A percentile compares a stretch with the other conserved stretches of the same genome.
These are phyloP conservation scores for Musa schizocarpa DNA, from an alignment of 176 grass and related monocot species.

Conservation along the genomic window DNA sequence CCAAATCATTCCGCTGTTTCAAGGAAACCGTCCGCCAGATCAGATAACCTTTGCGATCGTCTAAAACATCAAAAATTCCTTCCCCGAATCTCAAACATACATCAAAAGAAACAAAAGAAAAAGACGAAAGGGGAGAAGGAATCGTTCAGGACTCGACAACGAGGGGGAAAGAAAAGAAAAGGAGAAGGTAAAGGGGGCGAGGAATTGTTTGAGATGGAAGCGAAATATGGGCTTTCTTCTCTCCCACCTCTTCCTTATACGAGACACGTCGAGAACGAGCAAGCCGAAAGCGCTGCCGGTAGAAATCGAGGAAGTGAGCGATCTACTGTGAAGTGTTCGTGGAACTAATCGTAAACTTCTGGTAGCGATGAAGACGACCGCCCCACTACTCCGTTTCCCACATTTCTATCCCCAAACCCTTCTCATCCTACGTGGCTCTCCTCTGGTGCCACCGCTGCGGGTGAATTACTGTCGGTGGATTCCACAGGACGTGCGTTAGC, in stretches of 20 bases:
- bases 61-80: background rate
- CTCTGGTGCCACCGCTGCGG: no score
- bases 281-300: background rate
- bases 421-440: no score
- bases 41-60: background rate
- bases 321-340: no score
- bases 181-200: background rate
- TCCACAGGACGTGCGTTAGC: no score
- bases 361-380: no score
- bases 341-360: no score
- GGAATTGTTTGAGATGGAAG: conserved; percentile 7
- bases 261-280: background rate
- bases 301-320: no score
- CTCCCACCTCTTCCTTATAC: background rate
- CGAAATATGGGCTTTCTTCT: background rate
- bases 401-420: no score
- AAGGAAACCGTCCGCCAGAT: background rate
- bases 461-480: no score
- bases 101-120: background rate
- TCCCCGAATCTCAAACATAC: background rate
- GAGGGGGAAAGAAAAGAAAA: background rate
- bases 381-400: no score
- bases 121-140: background rate
- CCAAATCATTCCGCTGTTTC: background rate
- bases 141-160: background rate